A percentile compares a stretch with the other conserved stretches of the same genome.
phyloP scores from a whole-genome alignment of 192 early-diverging fungal genomes.

The Chytriomyces hyalinus region DNA sequence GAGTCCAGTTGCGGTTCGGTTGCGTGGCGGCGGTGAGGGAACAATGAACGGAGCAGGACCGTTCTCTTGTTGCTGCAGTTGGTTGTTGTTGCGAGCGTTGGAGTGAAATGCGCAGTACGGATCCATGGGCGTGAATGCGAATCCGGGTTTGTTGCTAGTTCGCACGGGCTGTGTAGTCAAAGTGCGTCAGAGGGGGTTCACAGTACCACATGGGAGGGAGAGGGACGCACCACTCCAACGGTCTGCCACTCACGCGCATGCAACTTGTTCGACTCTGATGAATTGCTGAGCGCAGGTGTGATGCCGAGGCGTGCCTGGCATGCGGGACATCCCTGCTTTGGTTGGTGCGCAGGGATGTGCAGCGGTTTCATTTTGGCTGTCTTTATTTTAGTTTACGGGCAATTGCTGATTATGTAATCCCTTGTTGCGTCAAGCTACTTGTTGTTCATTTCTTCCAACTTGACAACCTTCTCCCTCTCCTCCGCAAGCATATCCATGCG shows the following conservation, averaged over 20 bases:
- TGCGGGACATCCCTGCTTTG: conserved; percentile 9
- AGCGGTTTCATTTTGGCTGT: not conserved
- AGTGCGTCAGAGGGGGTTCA: too few species aligned
- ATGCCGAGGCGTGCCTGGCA: not conserved
- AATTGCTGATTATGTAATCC: conserved; percentile 2
- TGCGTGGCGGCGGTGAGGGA: not conserved
- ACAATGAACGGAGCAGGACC: not conserved
- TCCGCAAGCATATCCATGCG: conserved; percentile 48
- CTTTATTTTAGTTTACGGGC: not conserved
- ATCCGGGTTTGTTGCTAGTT: conserved; percentile 21
- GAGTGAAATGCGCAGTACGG: conserved; percentile 15
- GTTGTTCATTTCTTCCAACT: conserved; percentile 67
- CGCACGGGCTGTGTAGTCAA: not conserved
- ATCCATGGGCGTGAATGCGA: conserved; percentile 29
- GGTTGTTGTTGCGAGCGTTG: not conserved
- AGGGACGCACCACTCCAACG: not conserved
- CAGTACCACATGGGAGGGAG: not conserved
- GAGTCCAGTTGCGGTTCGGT: not conserved
- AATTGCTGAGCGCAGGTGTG: not conserved
- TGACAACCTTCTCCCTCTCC: conserved; percentile 65
- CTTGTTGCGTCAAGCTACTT: conserved; percentile 33
- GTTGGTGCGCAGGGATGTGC: not conserved
- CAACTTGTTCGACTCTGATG: not conserved
- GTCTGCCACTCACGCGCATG: conserved; percentile 28
- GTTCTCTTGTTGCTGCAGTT: not conserved